Evolutionary conservation across 2,329 filamentous ascomycete genomes (phyloP), one percentile per base, ranked within the genome.

Genomic region (Alternaria novae-zelandiae): DNA sequence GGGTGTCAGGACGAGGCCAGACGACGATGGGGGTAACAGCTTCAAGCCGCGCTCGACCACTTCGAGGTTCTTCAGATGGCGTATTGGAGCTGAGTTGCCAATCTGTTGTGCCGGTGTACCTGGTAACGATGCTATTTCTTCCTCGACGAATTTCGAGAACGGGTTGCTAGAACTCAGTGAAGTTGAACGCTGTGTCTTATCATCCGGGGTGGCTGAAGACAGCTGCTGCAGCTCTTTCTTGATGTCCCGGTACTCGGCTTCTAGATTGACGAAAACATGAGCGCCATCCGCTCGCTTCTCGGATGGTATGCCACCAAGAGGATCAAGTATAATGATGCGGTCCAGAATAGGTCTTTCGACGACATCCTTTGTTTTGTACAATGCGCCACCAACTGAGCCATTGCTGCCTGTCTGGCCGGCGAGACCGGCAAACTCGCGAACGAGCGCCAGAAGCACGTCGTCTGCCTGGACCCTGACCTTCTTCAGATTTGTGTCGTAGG

Each of bases 261-360:
- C 91, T 60, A 99, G 86, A 72, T 99, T 99, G 75, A 99, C 88
- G 75, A 97, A 98, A 8, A 96, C 88, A 76, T 96, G 91, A 2
- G 91, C 87, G 54, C 86, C 87, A 70, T 79, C 91, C 82, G 47
- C 86, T 82, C 68, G 86, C 78, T 77, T 85, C 81, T 71, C 86
- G 77, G 63, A 92, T 0, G 96, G 96, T 49, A 94, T 93, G 0
- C 94, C 95, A 4, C 96, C 96, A 0, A 94, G 82, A 0, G 92
- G 90, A 78, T 99, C 96, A 7, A 99, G 85, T 26, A 99, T 83
- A 65, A 99, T 97, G 45, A 99, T 85, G 36, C 95, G 88, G 75
- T 98, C 95, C 6, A 99, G 82, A 80, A 76, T 66, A 7, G 70
- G 71, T 46, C 69, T 70, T 28, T 86, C 85, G 59, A 59, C 50